Conservation (phyloP, 257 asterid species). For the Linderniella brevidens region DNA sequence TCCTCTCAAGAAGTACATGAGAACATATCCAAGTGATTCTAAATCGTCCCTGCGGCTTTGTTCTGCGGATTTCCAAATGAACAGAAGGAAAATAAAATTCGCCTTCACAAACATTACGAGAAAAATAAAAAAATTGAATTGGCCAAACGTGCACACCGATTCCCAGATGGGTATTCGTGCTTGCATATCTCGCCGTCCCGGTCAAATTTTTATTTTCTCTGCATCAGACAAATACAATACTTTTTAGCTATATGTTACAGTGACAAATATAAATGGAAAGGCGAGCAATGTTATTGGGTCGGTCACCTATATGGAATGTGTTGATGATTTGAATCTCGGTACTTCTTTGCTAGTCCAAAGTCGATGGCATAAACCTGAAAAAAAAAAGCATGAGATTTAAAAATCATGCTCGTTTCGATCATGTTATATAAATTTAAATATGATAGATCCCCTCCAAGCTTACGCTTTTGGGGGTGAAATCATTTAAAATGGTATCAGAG, state of each 20-base stretch:
- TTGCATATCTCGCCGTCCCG: slow-evolving; percentile 91
- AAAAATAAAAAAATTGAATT: neutral
- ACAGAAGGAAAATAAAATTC: slow-evolving; percentile 11
- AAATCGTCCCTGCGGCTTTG: slow-evolving; percentile 96
- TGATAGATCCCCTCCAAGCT: too few species aligned
- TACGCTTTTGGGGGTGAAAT: too few species aligned
- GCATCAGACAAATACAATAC: slow-evolving; percentile 3
- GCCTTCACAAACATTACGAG: neutral
- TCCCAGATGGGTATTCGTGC: slow-evolving; percentile 91
- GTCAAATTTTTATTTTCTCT: slow-evolving; percentile 84
- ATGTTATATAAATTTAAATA: slow-evolving; percentile 1
- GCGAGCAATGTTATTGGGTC: neutral
- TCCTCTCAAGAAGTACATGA: slow-evolving; percentile 87
- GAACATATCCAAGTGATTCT: slow-evolving; percentile 88
- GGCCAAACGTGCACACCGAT: slow-evolving; percentile 28
- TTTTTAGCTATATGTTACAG: neutral
- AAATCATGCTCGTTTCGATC: too few species aligned
- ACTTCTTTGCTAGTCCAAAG: slow-evolving; percentile 85
- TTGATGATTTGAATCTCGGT: slow-evolving; percentile 69
- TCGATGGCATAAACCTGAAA: slow-evolving; percentile 64
- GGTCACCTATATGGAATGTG: slow-evolving; percentile 77
- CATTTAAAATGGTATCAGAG: too few species aligned
- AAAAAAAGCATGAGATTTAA: slow-evolving; percentile 1
- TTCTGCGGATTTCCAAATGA: slow-evolving; percentile 27
- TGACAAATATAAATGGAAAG: neutral